Evolutionary conservation across 164 flowering plant genomes (phyloP), one percentile per base, ranked within the genome.

Genomic region (Hamamelis virginiana): DNA sequence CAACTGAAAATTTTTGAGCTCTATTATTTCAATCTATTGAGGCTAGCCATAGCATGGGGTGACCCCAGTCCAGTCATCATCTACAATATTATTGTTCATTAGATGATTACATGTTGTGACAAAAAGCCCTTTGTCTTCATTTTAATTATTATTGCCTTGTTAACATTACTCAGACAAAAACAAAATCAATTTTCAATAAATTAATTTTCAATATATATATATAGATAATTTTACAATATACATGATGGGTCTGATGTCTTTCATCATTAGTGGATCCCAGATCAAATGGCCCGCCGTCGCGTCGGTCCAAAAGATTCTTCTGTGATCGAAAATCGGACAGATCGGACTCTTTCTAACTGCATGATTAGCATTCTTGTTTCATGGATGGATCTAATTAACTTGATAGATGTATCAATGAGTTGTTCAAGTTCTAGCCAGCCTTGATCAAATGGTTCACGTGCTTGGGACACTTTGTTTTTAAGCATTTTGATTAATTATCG

Each of bases 261-360:
- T 65, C 70, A 65, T 78, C 75, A 77, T 74, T 68, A 64, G 69
- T 66, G 77, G 75, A 15, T 6, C 75, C 80, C 80, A 33, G 1
- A 18, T 69, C 48, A 46, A n/a, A 61, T 19, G 73, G 33, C 69
- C 73, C 58, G 57, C 69, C 28, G 0, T 64, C 50, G 68, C 62
- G 52, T 68, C 63, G 27, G 28, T 72, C 75, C 72, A 69, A 72
- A 44, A 28, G 60, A 52, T 64, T 61, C 70, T 70, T 53, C 41
- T 59, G 70, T 74, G 77, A 74, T 74, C 65, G 55, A 55, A 44
- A 74, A 59, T 67, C 13, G 53, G 65, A 75, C 76, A 75, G 71
- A 66, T 66, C 19, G 64, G 71, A 44, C 46, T 47, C 45, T 33
- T 19, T 21, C 21, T 8, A 6, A 72, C 13, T 26, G 50, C 50